Evolutionary conservation across 1,284 basidiomycete genomes (phyloP), one percentile per base, ranked within the genome.

Genomic region (Filobasidium uniguttulatum): DNA sequence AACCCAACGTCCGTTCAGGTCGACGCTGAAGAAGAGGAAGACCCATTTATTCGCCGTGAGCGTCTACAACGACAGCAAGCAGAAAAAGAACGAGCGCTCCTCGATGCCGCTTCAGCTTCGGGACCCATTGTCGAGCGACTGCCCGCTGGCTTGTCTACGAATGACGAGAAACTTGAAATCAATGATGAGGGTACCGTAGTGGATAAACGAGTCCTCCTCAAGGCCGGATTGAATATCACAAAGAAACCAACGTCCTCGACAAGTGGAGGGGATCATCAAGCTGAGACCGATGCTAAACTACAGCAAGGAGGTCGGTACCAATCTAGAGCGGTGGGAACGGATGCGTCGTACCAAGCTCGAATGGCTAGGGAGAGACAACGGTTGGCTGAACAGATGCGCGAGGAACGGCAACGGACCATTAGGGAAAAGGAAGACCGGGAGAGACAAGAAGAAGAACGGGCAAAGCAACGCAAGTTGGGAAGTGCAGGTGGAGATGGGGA

Each of bases 181-280:
- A 98, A 98, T 68, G 94, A 98, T 65, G 91, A 97, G 60, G 90
- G 90, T 61, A 85, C 94, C 66, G 87, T 98, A 45, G 84, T 99
- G 45, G 93, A 98, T 73, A 90, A 93, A 63, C 83, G 91, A 49
- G 85, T 93, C 38, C 73, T 99, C 8, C 75, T 98, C 35, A 79
- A 81, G 29, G 89, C 88, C 3, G 94, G 94, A 2, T 73, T 99
- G 52, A 99, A 99, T 64, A 76, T 96, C 40, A 69, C 71, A 38
- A 70, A 68, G 55, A 69, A 70, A 51, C 65, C 66, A 0, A 56
- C 57, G 6, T 46, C 60, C 3, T 60, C 4, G 52, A 59, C 20
- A 59, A 51, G 2, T 46, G 34, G 6, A 33, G 47, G 36, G 33
- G 33, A 22, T 31, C 20, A 14, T 33, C 41, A 47, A 17, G 41